Evolutionary conservation across 345 rosid genomes (phyloP).

Genomic region (Carallia pectinifolia): DNA sequence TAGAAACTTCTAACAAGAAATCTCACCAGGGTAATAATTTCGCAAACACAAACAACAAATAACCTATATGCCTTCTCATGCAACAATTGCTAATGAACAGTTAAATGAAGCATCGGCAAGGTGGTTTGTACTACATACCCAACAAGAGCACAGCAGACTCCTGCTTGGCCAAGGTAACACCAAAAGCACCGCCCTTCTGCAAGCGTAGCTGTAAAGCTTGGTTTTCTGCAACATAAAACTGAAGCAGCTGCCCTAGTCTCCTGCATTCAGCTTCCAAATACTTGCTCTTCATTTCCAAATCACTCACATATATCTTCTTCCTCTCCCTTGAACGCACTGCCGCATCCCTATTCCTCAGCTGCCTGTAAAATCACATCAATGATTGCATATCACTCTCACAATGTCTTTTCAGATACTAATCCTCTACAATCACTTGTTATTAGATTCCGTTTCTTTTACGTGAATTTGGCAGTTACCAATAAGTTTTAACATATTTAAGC

Average conservation of each 20-base stretch:
- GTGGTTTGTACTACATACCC: conserved; percentile 49
- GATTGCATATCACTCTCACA: neutral
- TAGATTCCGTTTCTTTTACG: neutral
- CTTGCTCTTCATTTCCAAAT: conserved; percentile 77
- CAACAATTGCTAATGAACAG: neutral
- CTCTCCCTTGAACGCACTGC: conserved; percentile 86
- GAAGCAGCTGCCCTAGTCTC: conserved; percentile 76
- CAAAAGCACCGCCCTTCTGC: conserved; percentile 49
- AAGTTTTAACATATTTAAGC: too few relatives aligned
- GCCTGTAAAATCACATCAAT: conserved; percentile 45
- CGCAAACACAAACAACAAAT: neutral
- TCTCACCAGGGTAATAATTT: neutral
- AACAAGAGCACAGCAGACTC: conserved; percentile 99
- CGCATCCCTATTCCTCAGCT: conserved; percentile 82
- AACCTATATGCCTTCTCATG: neutral
- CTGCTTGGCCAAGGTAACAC: conserved; percentile 79
- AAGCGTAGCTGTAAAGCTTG: conserved; percentile 64
- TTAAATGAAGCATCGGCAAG: neutral
- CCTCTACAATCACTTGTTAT: neutral
- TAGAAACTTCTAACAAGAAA: too few relatives aligned
- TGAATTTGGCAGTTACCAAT: too few relatives aligned
- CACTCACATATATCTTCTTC: conserved; percentile 67
- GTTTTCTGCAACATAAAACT: conserved; percentile 68
- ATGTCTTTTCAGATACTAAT: too few relatives aligned
- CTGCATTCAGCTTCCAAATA: conserved; percentile 78